Percentiles rank a stretch among this genome's conserved stretches.
phyloP scores from a whole-genome alignment of 139 green algal genomes.

The Chlorella vulgaris region DNA sequence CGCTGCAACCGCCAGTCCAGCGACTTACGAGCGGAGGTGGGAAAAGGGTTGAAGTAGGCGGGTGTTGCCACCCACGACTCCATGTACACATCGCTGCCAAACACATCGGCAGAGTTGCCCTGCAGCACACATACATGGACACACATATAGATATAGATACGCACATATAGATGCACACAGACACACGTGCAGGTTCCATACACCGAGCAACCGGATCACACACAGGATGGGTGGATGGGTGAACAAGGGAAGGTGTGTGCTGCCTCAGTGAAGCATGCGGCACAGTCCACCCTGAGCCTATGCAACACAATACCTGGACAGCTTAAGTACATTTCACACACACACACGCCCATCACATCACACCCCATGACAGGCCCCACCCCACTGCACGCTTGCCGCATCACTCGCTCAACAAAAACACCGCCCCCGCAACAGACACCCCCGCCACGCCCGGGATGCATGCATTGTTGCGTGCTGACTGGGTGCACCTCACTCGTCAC shows the following conservation, averaged over 20 bases:
- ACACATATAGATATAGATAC: not conserved
- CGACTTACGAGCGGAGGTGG: conserved; percentile 24
- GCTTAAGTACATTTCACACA: too few species aligned
- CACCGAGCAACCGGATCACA: not conserved
- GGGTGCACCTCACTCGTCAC: too few species aligned
- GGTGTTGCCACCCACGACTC: conserved; percentile 46
- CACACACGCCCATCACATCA: too few species aligned
- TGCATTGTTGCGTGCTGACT: not conserved
- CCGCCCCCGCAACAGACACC: not conserved
- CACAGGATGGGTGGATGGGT: too few species aligned
- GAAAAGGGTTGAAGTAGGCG: conserved; percentile 43
- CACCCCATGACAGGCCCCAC: too few species aligned
- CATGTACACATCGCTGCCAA: conserved; percentile 51
- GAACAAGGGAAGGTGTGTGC: too few species aligned
- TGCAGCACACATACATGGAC: not conserved
- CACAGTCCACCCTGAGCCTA: too few species aligned
- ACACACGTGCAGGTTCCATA: not conserved
- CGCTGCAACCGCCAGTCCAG: not conserved
- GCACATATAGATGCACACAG: not conserved
- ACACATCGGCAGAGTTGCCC: conserved; percentile 42
- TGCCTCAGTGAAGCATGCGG: too few species aligned
- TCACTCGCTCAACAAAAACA: too few species aligned
- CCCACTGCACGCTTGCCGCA: too few species aligned
- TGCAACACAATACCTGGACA: too few species aligned
- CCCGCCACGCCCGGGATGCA: not conserved